Percentiles rank a stretch among this genome's conserved stretches.
Evolutionary conservation across 2,329 filamentous ascomycete species (phyloP).

Genomic region (Aureobasidium namibiae): DNA sequence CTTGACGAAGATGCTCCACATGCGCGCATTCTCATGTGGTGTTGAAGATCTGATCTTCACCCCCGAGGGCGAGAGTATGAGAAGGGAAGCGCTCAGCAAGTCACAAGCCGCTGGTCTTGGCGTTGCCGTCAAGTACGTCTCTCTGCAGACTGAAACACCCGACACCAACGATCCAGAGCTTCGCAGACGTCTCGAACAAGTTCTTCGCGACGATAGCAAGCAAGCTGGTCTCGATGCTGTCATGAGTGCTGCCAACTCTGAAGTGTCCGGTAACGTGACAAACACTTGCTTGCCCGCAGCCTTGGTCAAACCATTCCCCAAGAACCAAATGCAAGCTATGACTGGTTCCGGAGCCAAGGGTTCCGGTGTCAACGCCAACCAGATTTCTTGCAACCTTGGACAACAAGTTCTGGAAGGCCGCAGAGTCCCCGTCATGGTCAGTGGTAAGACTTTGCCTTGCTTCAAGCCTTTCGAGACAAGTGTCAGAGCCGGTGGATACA

Average conservation of each 20-base stretch:
- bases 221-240: conserved; percentile 84
- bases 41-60: conserved; percentile 93
- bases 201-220: conserved; percentile 83
- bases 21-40: conserved; percentile 93
- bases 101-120: conserved; percentile 65
- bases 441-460: conserved; percentile 89
- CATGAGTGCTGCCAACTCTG: conserved; percentile 61
- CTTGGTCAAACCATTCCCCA: conserved; percentile 84
- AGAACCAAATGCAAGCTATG: conserved; percentile 99
- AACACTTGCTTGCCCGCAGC: conserved; percentile 69
- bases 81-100: conserved; percentile 59
- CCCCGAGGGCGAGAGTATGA: conserved; percentile 62
- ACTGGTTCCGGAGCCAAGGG: conserved; percentile 95
- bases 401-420: conserved; percentile 94
- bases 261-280: conserved; percentile 72
- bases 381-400: conserved; percentile 95
- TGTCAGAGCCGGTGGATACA: conserved; percentile 83
- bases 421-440: conserved; percentile 93
- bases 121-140: conserved; percentile 82
- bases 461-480: conserved; percentile 89
- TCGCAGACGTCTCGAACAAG: conserved; percentile 72
- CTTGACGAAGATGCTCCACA: conserved; percentile 80
- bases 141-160: conserved; percentile 57
- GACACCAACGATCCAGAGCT: conserved; percentile 63
- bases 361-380: conserved; percentile 83